Evolutionary conservation across 306 rosid genomes (phyloP), one percentile per base, ranked within the genome.

Genomic region (Corylus avellana): DNA sequence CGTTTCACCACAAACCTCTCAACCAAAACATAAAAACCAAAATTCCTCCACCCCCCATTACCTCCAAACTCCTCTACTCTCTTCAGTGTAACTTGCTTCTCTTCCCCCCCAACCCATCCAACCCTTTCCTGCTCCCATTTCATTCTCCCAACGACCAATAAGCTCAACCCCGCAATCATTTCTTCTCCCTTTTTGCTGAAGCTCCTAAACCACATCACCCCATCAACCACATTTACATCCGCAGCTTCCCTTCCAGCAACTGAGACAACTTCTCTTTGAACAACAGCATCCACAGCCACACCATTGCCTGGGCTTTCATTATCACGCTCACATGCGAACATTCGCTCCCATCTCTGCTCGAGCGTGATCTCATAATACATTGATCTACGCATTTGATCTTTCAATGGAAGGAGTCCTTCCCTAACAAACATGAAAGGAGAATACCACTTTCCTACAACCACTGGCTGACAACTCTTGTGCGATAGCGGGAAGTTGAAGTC

Each of bases 391-490:
- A 87, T 79, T 61, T 90, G 90, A 69, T 86, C 81, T 68, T 68
- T 86, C 77, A 87, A 35, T 56, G 86, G 32, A 29, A 29, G 32
- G 32, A 29, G 81, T 71, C 91, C 85, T 68, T 90, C 98, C 83
- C 79, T 87, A 66, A 93, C 25, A 61, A 91, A 91, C 81, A 88
- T 77, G 44, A 91, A 90, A 77, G 97, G 98, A 63, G 88, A 75
- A 35, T 93, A 86, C 95, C 97, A 91, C 73, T 86, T 91, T 17
- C 97, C 98, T n/a, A 93, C 89, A 71, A 53, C 81, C 62, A 87
- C 77, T 27, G 78, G n/a, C n/a, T 82, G 80, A 10, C 91, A 85
- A 50, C 67, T 74, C 5, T 0, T 48, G 8, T 55, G 20, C 0
- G 56, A 74, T 12, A 84, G 2, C 12, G 91, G 49, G 67, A 79